A percentile compares a stretch with the other conserved stretches of the same genome.
These are phyloP conservation scores for Paracamarosporium sp. DNA, from an alignment of 2,329 filamentous ascomycete genomes.

Conservation along the genomic window DNA sequence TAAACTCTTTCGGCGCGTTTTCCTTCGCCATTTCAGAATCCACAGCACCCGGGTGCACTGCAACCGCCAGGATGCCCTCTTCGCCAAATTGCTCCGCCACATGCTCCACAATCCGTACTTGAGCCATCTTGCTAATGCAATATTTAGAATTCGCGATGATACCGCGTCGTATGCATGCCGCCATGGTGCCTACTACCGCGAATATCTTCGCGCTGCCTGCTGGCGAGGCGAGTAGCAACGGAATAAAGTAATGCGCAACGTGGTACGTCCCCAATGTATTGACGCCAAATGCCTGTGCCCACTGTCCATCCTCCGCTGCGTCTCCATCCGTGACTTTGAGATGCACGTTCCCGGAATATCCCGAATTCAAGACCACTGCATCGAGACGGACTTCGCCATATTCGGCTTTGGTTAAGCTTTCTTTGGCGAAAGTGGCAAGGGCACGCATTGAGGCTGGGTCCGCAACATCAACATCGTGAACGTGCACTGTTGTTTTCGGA, in stretches of 20 bases:
- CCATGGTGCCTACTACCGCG: neutral
- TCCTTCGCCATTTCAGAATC: conserved; percentile 34
- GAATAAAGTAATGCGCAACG: neutral
- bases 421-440: neutral
- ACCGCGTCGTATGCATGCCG: neutral
- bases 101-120: conserved; percentile 33
- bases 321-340: neutral
- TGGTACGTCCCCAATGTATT: neutral
- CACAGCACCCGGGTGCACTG: conserved; percentile 41
- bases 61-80: conserved; percentile 27
- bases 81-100: conserved; percentile 29
- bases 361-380: neutral
- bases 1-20: conserved; percentile 34
- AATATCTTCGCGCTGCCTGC: neutral
- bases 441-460: neutral
- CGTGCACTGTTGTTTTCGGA: neutral
- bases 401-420: neutral
- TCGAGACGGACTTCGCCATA: neutral
- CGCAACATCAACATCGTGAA: neutral
- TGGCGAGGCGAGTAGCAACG: neutral
- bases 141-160: conserved; percentile 47
- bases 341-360: neutral
- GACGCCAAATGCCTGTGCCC: neutral
- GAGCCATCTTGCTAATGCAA: conserved; percentile 39
- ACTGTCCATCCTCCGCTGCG: neutral